Percentiles rank a stretch among this genome's conserved stretches.
These are phyloP conservation scores for Prinsepia uniflora DNA, from an alignment of 306 rosid genomes.

Conservation along the genomic window DNA sequence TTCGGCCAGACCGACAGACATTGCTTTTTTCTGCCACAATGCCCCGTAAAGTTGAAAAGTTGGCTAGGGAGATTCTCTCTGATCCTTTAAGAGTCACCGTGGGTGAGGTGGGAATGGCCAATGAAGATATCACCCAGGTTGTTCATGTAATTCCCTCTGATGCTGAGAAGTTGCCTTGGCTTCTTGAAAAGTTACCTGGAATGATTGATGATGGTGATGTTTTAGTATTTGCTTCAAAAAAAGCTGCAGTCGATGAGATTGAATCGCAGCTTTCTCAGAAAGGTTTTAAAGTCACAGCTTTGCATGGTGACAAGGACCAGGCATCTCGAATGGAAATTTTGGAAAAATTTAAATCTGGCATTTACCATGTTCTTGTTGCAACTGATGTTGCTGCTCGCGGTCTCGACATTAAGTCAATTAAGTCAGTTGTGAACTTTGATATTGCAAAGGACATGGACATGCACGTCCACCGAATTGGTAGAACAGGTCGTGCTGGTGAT, in stretches of 20 bases:
- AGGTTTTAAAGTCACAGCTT: slow-evolving; percentile 80
- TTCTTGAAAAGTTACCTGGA: slow-evolving; percentile 71
- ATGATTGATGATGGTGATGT: slow-evolving; percentile 93
- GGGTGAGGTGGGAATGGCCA: slow-evolving; percentile 98
- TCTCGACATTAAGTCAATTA: slow-evolving; percentile 93
- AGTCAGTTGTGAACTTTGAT: slow-evolving; percentile 95
- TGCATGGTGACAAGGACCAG: slow-evolving; percentile 99
- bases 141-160: slow-evolving; percentile 89
- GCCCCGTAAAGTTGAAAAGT: slow-evolving; percentile 88
- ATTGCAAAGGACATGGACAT: slow-evolving; percentile 98
- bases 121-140: slow-evolving; percentile 96
- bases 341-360: slow-evolving; percentile 88
- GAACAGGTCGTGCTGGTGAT: slow-evolving; percentile 99
- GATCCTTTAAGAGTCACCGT: slow-evolving; percentile 91
- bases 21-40: slow-evolving; percentile 93
- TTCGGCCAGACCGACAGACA: slow-evolving; percentile 97
- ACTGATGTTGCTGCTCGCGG: slow-evolving; percentile 99
- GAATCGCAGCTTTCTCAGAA: slow-evolving; percentile 65
- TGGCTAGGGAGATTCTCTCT: slow-evolving; percentile 88
- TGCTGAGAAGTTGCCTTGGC: slow-evolving; percentile 84
- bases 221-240: slow-evolving; percentile 88
- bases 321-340: slow-evolving; percentile 89
- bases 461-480: slow-evolving; percentile 99
- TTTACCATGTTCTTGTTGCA: slow-evolving; percentile 84
- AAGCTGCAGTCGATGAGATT: slow-evolving; percentile 89